A percentile compares a stretch with the other conserved stretches of the same genome.
These are phyloP conservation scores for Datura wrightii DNA, from an alignment of 257 asterid genomes.

Conservation along the genomic window DNA sequence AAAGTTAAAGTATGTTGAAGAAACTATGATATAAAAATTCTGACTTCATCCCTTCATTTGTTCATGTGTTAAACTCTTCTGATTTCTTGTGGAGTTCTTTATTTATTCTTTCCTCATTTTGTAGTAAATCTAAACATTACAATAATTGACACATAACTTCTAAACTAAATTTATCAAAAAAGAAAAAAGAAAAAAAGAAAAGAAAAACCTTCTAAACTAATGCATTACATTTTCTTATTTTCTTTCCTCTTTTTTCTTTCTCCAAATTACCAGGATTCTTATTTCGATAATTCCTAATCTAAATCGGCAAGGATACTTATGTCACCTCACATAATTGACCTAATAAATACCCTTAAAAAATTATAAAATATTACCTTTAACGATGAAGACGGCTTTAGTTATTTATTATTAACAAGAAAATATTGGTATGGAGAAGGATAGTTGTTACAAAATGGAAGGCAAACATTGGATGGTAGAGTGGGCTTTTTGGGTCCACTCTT, in stretches of 20 bases:
- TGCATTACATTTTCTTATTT: neutral
- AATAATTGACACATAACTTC: no score
- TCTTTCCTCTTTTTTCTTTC: no score
- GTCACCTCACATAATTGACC: neutral
- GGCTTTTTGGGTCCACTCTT: neutral
- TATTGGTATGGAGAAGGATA: neutral
- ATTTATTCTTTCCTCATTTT: neutral
- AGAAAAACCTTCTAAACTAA: no score
- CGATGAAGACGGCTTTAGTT: neutral
- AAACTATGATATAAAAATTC: neutral
- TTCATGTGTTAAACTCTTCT: neutral
- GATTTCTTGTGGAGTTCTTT: neutral
- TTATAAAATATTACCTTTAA: neutral
- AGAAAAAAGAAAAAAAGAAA: no score
- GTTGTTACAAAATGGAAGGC: conserved; percentile 15
- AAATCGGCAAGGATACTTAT: neutral
- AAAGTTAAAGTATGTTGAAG: neutral
- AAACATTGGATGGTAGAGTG: neutral
- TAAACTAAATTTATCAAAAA: no score
- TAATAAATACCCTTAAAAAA: neutral
- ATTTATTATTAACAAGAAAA: neutral
- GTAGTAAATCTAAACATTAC: neutral
- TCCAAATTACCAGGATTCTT: no score
- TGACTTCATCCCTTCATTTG: neutral
- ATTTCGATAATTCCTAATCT: neutral